Conservation (phyloP, 345 rosid species). For the Euphorbia peplus region DNA sequence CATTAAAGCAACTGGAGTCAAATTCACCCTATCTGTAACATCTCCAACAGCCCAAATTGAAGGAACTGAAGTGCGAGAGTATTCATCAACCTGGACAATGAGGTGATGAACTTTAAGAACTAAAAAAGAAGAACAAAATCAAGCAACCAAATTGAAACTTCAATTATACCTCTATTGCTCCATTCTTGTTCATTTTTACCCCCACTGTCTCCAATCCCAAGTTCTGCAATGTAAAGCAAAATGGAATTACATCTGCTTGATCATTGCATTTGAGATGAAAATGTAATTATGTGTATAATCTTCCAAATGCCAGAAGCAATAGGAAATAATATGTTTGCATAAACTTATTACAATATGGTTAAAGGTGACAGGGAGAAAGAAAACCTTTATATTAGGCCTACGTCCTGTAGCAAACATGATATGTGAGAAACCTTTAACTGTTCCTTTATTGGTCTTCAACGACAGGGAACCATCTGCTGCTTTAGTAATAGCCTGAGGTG, state of each 20-base stretch:
- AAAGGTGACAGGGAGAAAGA: conserved; percentile 9
- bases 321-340: background rate
- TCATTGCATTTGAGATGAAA: background rate
- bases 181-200: conserved; percentile 65
- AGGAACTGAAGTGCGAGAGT: conserved; percentile 72
- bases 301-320: background rate
- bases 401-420: conserved; percentile 99
- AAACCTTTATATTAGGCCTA: conserved; percentile 81
- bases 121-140: background rate
- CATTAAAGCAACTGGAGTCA: conserved; percentile 99
- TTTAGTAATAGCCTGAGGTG: conserved; percentile 78
- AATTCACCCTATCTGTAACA: conserved; percentile 84
- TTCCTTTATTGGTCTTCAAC: conserved; percentile 82
- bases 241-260: conserved; percentile 16
- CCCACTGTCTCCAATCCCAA: conserved; percentile 82
- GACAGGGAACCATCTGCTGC: conserved; percentile 76
- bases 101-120: conserved; percentile 13
- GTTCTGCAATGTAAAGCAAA: conserved; percentile 52
- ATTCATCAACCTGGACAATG: conserved; percentile 82
- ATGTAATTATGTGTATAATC: background rate
- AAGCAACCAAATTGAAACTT: conserved; percentile 11
- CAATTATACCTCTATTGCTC: conserved; percentile 72
- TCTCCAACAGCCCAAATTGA: conserved; percentile 99
- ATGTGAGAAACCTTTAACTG: conserved; percentile 83
- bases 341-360: background rate